Evolutionary conservation across 768 basidiomycete species (phyloP).

Genomic region (Phanerochaete sordida): DNA sequence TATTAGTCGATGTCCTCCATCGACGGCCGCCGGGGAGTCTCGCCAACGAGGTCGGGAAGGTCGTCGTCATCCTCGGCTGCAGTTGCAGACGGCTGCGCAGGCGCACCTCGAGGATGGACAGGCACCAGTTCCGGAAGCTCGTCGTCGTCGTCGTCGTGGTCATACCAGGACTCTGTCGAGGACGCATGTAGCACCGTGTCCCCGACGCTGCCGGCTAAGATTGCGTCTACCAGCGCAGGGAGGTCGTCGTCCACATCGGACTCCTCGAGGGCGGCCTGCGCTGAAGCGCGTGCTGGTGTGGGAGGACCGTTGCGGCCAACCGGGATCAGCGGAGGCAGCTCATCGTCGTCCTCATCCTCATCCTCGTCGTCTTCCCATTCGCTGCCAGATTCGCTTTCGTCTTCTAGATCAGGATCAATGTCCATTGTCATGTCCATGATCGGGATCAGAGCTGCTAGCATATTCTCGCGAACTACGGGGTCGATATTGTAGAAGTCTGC

Average conservation of each 20-base stretch:
- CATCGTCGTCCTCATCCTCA: constrained; percentile 1
- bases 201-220: too few species aligned
- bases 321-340: background rate
- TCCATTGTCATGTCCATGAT: background rate
- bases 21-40: background rate
- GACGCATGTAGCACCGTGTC: too few species aligned
- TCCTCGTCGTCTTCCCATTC: constrained; percentile 2
- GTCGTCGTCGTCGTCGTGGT: background rate
- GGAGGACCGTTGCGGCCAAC: too few species aligned
- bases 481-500: background rate
- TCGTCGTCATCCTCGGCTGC: background rate
- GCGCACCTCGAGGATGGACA: background rate
- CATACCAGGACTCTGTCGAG: too few species aligned
- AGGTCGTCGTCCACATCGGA: too few species aligned
- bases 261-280: too few species aligned
- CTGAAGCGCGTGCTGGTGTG: too few species aligned
- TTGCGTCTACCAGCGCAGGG: too few species aligned
- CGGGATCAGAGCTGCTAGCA: background rate
- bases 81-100: background rate
- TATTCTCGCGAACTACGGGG: background rate
- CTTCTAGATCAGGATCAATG: background rate
- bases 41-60: background rate
- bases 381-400: background rate
- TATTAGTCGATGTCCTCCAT: background rate
- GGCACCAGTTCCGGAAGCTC: background rate